Conservation (phyloP, 2,329 filamentous ascomycete genomes). For the Diaporthe velutina region DNA sequence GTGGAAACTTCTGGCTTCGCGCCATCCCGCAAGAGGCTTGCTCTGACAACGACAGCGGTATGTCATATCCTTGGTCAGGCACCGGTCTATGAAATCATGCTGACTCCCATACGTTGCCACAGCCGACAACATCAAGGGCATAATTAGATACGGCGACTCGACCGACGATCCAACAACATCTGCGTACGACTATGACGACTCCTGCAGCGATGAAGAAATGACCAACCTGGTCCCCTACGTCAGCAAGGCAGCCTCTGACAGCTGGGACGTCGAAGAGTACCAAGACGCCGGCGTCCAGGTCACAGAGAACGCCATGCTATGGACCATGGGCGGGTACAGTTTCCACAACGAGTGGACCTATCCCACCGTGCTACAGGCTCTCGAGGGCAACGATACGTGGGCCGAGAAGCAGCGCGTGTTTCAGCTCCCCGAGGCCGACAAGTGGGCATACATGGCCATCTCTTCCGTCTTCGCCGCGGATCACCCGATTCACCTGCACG, state of each 20-base stretch:
- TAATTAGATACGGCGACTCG: conserved; percentile 57
- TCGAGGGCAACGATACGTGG: conserved; percentile 44
- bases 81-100: fast-evolving
- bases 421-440: conserved; percentile 43
- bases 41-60: conserved; percentile 51
- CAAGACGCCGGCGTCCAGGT: conserved; percentile 45
- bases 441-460: conserved; percentile 52
- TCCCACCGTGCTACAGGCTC: conserved; percentile 55
- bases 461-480: conserved; percentile 47
- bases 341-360: conserved; percentile 60
- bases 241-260: conserved; percentile 48
- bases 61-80: not conserved
- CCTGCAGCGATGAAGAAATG: conserved; percentile 53
- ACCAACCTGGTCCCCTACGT: conserved; percentile 51
- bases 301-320: conserved; percentile 55
- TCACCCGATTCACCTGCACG: conserved; percentile 60
- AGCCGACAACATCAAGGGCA: conserved; percentile 60
- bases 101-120: not conserved
- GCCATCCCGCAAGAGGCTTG: conserved; percentile 58
- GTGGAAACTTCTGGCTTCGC: conserved; percentile 63
- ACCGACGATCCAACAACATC: conserved; percentile 39
- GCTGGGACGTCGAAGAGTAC: conserved; percentile 47
- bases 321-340: conserved; percentile 62
- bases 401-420: conserved; percentile 48
- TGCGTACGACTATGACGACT: conserved; percentile 34